Conservation (phyloP, 169 alveolate genomes). For the Cryptosporidium sp. region DNA sequence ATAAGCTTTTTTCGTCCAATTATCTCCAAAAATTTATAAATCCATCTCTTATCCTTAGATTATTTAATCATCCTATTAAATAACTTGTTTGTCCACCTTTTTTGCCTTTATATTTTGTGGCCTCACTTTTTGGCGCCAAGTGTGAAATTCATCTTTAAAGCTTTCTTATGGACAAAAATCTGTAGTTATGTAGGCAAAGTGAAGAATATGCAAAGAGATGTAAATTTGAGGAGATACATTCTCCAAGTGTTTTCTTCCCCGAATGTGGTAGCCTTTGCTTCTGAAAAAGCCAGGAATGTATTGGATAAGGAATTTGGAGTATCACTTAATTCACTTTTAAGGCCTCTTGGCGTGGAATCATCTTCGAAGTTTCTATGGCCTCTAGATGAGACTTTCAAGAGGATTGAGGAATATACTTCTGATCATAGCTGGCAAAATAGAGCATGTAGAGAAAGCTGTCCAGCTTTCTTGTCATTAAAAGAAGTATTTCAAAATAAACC, state of each 20-base stretch:
- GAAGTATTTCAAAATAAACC: slow-evolving; percentile 46
- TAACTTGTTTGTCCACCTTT: background rate
- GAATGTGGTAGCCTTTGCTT: slow-evolving; percentile 40
- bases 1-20: background rate
- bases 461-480: background rate
- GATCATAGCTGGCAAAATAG: slow-evolving; percentile 34
- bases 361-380: slow-evolving; percentile 55
- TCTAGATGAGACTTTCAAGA: background rate
- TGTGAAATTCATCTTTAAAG: background rate
- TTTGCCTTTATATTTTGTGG: background rate
- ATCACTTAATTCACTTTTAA: slow-evolving; percentile 16
- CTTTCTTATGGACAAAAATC: background rate
- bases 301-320: slow-evolving; percentile 49
- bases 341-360: slow-evolving; percentile 63
- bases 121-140: slow-evolving; percentile 43
- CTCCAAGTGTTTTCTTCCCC: slow-evolving; percentile 35
- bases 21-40: background rate
- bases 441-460: slow-evolving; percentile 16
- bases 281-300: slow-evolving; percentile 29
- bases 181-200: background rate
- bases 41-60: background rate
- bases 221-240: slow-evolving; percentile 34
- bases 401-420: background rate
- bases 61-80: background rate
- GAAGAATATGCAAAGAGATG: slow-evolving; percentile 42